These are phyloP conservation scores for Parastagonospora nodorum DNA, from an alignment of 2,329 filamentous ascomycete species.

Conservation along the genomic window DNA sequence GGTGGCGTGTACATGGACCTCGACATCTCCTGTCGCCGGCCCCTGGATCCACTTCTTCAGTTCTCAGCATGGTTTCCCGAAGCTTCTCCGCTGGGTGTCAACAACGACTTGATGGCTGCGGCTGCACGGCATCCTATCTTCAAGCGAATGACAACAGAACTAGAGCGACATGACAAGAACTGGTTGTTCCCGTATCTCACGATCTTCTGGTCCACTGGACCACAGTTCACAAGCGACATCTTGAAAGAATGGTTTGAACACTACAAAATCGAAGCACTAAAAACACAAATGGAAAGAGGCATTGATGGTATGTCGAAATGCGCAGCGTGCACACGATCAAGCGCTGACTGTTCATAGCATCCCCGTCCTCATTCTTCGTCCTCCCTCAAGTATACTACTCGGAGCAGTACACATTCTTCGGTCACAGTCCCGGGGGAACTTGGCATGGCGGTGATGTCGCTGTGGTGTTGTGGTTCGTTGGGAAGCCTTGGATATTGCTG, in stretches of 20 bases:
- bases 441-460: slow-evolving; percentile 39
- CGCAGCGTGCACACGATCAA: neutral
- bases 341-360: neutral
- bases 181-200: slow-evolving; percentile 33
- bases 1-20: slow-evolving; percentile 36
- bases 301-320: neutral
- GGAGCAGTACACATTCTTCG: slow-evolving; percentile 38
- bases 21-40: slow-evolving; percentile 25
- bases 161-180: slow-evolving; percentile 17
- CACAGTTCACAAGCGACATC: slow-evolving; percentile 32
- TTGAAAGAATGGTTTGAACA: slow-evolving; percentile 24
- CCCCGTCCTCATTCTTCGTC: slow-evolving; percentile 18
- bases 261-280: neutral
- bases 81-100: slow-evolving; percentile 24
- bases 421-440: slow-evolving; percentile 36
- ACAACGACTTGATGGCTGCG: slow-evolving; percentile 30
- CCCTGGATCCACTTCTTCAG: slow-evolving; percentile 21
- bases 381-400: slow-evolving; percentile 36
- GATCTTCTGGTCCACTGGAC: slow-evolving; percentile 38
- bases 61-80: slow-evolving; percentile 27
- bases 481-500: slow-evolving; percentile 9
- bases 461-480: slow-evolving; percentile 33
- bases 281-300: neutral
- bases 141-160: slow-evolving; percentile 18
- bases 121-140: slow-evolving; percentile 25